Percentiles rank a stretch among this genome's conserved stretches.
These are phyloP conservation scores for Sugiyamaella marilandica DNA, from an alignment of 805 yeast species.

Conservation along the genomic window DNA sequence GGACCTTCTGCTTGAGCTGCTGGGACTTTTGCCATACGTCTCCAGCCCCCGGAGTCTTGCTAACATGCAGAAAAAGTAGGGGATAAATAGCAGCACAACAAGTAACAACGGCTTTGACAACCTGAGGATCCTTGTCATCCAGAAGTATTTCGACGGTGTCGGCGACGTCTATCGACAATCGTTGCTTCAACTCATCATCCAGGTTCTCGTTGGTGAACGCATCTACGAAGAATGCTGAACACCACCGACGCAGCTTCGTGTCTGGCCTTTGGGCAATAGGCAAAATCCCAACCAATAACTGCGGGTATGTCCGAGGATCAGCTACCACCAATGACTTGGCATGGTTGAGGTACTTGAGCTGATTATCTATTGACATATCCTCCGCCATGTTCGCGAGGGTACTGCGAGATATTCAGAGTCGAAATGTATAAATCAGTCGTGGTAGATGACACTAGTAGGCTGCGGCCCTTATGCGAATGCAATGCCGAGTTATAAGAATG, in stretches of 20 bases:
- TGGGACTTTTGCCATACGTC: slow-evolving; percentile 52
- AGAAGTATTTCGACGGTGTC: slow-evolving; percentile 27
- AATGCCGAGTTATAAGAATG: no score
- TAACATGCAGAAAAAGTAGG: slow-evolving; percentile 40
- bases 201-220: slow-evolving; percentile 32
- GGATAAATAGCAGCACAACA: slow-evolving; percentile 44
- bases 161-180: slow-evolving; percentile 28
- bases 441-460: no score
- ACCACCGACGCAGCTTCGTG: slow-evolving; percentile 32
- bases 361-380: slow-evolving; percentile 20
- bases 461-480: no score
- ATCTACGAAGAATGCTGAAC: slow-evolving; percentile 34
- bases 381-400: slow-evolving; percentile 2
- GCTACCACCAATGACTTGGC: slow-evolving; percentile 33
- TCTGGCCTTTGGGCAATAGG: slow-evolving; percentile 35
- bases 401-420: no score
- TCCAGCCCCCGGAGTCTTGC: slow-evolving; percentile 33
- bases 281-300: slow-evolving; percentile 34
- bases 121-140: slow-evolving; percentile 23
- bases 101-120: slow-evolving; percentile 37
- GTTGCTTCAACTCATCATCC: slow-evolving; percentile 20
- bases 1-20: slow-evolving; percentile 52
- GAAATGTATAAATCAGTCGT: no score
- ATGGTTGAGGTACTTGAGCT: slow-evolving; percentile 33
- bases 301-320: slow-evolving; percentile 35